These are phyloP conservation scores for Vigna trinervia DNA, from an alignment of 306 rosid species.

Conservation along the genomic window DNA sequence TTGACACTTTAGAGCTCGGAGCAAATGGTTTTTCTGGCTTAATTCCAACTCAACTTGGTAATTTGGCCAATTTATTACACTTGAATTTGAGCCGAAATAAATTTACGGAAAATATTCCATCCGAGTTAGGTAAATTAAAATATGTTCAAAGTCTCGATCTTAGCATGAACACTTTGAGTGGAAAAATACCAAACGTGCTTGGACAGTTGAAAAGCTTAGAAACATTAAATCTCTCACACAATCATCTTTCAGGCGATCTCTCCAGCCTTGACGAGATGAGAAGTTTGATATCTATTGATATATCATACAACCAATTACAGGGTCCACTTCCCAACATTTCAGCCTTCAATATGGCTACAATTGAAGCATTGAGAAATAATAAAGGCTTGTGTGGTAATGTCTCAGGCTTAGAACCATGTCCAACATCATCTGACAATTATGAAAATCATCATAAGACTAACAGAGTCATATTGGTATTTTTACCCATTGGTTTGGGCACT, in stretches of 20 bases:
- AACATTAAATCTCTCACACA: conserved; percentile 54
- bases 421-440: not conserved
- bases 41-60: conserved; percentile 21
- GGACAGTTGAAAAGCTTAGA: conserved; percentile 38
- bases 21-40: conserved; percentile 23
- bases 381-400: conserved; percentile 35
- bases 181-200: conserved; percentile 40
- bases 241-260: conserved; percentile 48
- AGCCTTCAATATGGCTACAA: conserved; percentile 2
- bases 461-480: not conserved
- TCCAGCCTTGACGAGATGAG: conserved; percentile 35
- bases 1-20: not conserved
- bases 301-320: conserved; percentile 44
- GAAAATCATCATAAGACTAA: not conserved
- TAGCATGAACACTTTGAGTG: conserved; percentile 30
- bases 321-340: conserved; percentile 32
- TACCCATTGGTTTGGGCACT: conserved; percentile 6
- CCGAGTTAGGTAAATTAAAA: conserved; percentile 25
- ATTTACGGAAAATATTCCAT: conserved; percentile 12
- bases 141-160: conserved; percentile 51
- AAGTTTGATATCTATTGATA: conserved; percentile 45
- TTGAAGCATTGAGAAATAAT: conserved; percentile 31
- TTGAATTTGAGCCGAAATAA: conserved; percentile 39
- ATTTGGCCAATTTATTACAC: not conserved
- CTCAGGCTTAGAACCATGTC: conserved; percentile 16